Evolutionary conservation across 148 eudicot genomes (phyloP).

Genomic region (Spergularia bocconei): DNA sequence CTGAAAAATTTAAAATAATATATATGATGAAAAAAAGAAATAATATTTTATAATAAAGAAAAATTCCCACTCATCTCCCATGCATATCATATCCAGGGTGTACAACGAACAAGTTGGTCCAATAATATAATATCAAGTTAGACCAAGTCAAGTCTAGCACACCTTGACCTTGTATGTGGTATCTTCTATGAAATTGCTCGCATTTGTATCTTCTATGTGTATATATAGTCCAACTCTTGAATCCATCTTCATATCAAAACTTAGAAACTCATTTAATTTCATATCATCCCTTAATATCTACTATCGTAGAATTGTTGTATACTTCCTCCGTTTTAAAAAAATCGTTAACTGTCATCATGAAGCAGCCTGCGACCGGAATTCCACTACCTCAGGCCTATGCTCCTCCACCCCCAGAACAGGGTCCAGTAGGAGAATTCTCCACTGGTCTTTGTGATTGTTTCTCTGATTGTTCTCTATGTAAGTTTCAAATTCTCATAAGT

Average conservation of each 20-base stretch:
- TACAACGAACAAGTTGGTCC: no score
- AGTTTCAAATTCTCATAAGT: neutral
- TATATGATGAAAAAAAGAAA: neutral
- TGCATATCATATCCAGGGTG: no score
- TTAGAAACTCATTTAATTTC: neutral
- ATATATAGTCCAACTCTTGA: neutral
- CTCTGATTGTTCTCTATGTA: constrained; percentile 22
- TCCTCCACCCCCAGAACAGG: neutral
- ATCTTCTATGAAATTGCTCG: no score
- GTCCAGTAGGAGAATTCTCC: constrained; percentile 16
- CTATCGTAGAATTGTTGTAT: neutral
- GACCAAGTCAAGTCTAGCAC: no score
- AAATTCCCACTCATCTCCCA: no score
- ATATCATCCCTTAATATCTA: neutral
- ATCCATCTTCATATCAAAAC: neutral
- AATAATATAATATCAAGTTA: no score
- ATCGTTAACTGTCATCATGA: neutral
- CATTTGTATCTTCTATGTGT: neutral
- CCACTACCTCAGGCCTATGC: neutral
- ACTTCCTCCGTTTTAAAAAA: neutral
- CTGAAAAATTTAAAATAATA: no score
- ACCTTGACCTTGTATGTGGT: no score
- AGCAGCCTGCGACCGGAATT: constrained; percentile 14
- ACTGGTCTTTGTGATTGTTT: constrained; percentile 30
- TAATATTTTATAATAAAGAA: no score